These are phyloP conservation scores for Bidens hawaiensis DNA, from an alignment of 140 eudicot genomes.

Conservation along the genomic window DNA sequence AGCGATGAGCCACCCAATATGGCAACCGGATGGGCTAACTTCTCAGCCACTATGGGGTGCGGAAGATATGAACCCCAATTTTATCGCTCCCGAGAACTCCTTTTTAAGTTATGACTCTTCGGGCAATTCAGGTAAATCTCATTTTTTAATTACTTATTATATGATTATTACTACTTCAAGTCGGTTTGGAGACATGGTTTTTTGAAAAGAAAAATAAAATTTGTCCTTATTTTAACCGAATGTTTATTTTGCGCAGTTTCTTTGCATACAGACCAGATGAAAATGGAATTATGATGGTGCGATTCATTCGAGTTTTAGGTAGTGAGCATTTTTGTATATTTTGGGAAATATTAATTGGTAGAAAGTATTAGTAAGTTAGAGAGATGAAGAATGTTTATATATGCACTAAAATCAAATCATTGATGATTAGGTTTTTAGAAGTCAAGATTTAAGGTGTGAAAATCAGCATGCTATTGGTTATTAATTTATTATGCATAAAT, in stretches of 20 bases:
- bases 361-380: conserved; percentile 32
- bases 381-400: conserved; percentile 22
- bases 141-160: not conserved
- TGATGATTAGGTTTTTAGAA: conserved; percentile 25
- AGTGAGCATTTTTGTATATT: conserved; percentile 44
- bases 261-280: conserved; percentile 71
- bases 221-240: no score
- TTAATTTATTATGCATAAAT: conserved; percentile 11
- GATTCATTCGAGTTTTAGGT: conserved; percentile 21
- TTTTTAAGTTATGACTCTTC: conserved; percentile 64
- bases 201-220: no score
- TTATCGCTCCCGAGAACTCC: conserved; percentile 57
- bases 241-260: conserved; percentile 41
- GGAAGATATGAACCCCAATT: conserved; percentile 54
- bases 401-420: not conserved
- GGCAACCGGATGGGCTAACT: conserved; percentile 51
- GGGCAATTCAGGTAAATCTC: conserved; percentile 61
- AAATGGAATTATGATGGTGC: conserved; percentile 73
- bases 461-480: conserved; percentile 8
- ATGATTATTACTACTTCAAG: not conserved
- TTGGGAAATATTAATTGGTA: conserved; percentile 28
- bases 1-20: conserved; percentile 43
- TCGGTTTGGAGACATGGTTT: not conserved
- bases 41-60: conserved; percentile 68
- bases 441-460: conserved; percentile 16